Percentiles rank a stretch among this genome's conserved stretches.
Evolutionary conservation across 2,329 filamentous ascomycete genomes (phyloP).

Genomic region (Aspergillus ruber): DNA sequence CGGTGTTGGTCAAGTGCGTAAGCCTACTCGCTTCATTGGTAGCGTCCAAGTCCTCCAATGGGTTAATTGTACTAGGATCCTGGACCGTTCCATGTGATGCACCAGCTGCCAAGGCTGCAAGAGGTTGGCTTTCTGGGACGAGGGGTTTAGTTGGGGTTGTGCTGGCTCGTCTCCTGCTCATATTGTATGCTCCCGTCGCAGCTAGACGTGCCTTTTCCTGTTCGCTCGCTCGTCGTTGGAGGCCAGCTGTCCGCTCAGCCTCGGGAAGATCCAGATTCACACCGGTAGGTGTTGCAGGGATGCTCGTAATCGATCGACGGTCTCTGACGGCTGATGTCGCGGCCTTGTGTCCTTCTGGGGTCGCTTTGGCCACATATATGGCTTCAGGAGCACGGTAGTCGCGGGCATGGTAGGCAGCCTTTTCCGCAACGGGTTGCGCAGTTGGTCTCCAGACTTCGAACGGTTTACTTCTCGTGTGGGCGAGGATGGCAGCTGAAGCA

Average conservation of each 20-base stretch:
- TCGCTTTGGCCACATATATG: constrained; percentile 37
- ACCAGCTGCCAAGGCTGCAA: constrained; percentile 65
- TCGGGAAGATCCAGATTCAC: constrained; percentile 46
- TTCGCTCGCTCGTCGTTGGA: constrained; percentile 35
- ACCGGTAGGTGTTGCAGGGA: constrained; percentile 7
- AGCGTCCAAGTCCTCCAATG: constrained; percentile 39
- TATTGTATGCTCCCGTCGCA: constrained; percentile 68
- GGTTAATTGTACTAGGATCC: constrained; percentile 32
- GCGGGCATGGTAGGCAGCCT: constrained; percentile 53
- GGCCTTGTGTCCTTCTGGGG: constrained; percentile 64
- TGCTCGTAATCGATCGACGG: constrained; percentile 11
- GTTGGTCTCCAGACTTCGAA: constrained; percentile 62
- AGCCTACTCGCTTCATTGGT: constrained; percentile 54
- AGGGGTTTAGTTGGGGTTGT: constrained; percentile 49
- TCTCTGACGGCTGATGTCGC: constrained; percentile 56
- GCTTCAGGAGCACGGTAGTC: constrained; percentile 45
- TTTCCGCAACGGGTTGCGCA: constrained; percentile 53
- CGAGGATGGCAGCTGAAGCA: constrained; percentile 63
- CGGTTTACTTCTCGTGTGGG: constrained; percentile 61
- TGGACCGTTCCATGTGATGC: constrained; percentile 50
- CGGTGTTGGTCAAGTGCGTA: constrained; percentile 59
- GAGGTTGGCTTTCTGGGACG: constrained; percentile 42
- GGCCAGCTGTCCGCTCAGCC: constrained; percentile 59
- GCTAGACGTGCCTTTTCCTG: constrained; percentile 64
- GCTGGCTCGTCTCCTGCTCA: constrained; percentile 54